phyloP scores from a whole-genome alignment of 495 filamentous ascomycete species.

The Symbiotaphrina buchneri region DNA sequence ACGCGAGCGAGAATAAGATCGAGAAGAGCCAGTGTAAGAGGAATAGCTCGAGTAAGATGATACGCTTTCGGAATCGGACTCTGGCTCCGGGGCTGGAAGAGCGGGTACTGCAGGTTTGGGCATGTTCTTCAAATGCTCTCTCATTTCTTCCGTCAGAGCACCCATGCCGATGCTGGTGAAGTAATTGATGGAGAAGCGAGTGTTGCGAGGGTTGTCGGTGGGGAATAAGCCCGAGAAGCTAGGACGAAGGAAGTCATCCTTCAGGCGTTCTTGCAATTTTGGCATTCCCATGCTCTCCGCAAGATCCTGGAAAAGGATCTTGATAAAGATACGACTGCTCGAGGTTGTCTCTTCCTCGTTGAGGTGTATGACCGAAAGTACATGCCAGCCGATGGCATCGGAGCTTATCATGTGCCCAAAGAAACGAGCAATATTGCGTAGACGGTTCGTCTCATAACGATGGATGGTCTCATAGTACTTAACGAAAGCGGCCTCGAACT shows the following conservation, averaged over 20 bases:
- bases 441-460: constrained; percentile 78
- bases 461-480: constrained; percentile 97
- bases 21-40: constrained; percentile 11
- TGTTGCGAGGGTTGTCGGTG: constrained; percentile 64
- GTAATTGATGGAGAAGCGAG: constrained; percentile 96
- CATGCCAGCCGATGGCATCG: constrained; percentile 83
- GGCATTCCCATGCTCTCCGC: constrained; percentile 67
- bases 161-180: constrained; percentile 97
- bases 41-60: constrained; percentile 10
- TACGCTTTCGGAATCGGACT: constrained; percentile 23
- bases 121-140: constrained; percentile 66
- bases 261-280: constrained; percentile 50
- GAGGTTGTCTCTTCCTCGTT: constrained; percentile 96
- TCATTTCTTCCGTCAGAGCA: constrained; percentile 83
- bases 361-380: constrained; percentile 59
- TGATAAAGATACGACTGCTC: constrained; percentile 89
- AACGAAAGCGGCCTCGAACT: constrained; percentile 71
- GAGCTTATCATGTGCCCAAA: constrained; percentile 77
- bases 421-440: constrained; percentile 87
- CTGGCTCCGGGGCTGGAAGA: constrained; percentile 27
- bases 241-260: constrained; percentile 53
- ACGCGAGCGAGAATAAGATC: constrained; percentile 7
- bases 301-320: constrained; percentile 89
- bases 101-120: constrained; percentile 55
- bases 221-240: constrained; percentile 82